Evolutionary conservation across 176 grass and related monocot species (phyloP), one percentile per base, ranked within the genome.

Genomic region (Musa beccarii): DNA sequence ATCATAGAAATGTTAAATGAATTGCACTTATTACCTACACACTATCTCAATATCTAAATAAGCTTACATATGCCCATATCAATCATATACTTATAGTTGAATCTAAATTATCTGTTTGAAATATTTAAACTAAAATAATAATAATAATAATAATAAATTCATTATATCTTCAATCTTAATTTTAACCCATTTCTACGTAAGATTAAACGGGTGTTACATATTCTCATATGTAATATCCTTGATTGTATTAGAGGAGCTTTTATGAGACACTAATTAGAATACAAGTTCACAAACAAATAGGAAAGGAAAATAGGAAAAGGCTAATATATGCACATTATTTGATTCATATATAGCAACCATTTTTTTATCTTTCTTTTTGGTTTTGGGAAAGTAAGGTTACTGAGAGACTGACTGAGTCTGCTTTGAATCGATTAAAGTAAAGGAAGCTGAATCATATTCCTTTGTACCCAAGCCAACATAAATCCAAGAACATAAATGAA

Each of bases 381-480:
- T 22, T 26, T 74, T 74, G 22, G 23, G 11, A 56, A 74, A 74
- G 72, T n/a, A 17, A 74, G 53, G 21, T 28, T 54, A 74, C 9
- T 51, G 49, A 34, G 25, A 34, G 69, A 52, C 69, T 51, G 50
- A 21, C 9, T 53, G 52, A 43, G 53, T 74, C 52, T 24, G 56
- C 72, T 56, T 74, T 59, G 72, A 54, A 74, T 54, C 25, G 72
- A 74, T 74, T 74, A 74, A 74, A 74, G 72, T 56, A 56, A 74
- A 74, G 56, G 52, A 74, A 74, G 14, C 52, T 74, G 53, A 13
- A 57, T 74, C 72, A 74, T 56, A 29, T 74, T 56, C 21, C 72
- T 74, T 74, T 57, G 53, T 17, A 15, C 24, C 52, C 72, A 74
- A 74, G 72, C 28, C 55, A 74, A 74, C 34, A 74, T 29, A 74